Conservation (phyloP, 108 stramenopile genomes). For the Skeletonema marinoi region DNA sequence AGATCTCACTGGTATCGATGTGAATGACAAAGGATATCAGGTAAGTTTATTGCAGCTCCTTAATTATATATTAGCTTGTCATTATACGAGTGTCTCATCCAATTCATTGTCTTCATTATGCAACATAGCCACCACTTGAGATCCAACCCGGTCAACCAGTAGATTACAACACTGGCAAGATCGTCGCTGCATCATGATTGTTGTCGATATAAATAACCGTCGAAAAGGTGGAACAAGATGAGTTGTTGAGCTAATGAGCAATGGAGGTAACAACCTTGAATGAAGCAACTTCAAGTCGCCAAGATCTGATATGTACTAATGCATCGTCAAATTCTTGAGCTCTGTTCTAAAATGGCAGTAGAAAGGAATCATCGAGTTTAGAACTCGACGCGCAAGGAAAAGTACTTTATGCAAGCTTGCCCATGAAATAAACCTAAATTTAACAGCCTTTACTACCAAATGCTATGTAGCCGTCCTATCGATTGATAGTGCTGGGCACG, state of each 20-base stretch:
- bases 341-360: neutral
- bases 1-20: slow-evolving; percentile 55
- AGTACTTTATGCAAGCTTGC: no score
- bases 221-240: neutral
- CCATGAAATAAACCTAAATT: neutral
- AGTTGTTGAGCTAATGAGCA: neutral
- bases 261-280: neutral
- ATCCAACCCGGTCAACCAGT: slow-evolving; percentile 54
- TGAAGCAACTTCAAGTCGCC: neutral
- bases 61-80: neutral
- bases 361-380: neutral
- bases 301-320: neutral
- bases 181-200: slow-evolving; percentile 16
- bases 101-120: neutral
- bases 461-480: neutral
- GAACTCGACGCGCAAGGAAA: neutral
- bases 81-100: neutral
- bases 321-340: neutral
- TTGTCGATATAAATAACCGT: neutral
- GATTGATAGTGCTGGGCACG: neutral
- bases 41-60: slow-evolving; percentile 12
- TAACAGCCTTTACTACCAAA: neutral
- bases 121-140: slow-evolving; percentile 49
- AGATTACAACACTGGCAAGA: slow-evolving; percentile 32
- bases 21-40: slow-evolving; percentile 80